A percentile compares a stretch with the other conserved stretches of the same genome.
Conservation (phyloP, 768 basidiomycete genomes). For the Dioszegia aurantiaca region DNA sequence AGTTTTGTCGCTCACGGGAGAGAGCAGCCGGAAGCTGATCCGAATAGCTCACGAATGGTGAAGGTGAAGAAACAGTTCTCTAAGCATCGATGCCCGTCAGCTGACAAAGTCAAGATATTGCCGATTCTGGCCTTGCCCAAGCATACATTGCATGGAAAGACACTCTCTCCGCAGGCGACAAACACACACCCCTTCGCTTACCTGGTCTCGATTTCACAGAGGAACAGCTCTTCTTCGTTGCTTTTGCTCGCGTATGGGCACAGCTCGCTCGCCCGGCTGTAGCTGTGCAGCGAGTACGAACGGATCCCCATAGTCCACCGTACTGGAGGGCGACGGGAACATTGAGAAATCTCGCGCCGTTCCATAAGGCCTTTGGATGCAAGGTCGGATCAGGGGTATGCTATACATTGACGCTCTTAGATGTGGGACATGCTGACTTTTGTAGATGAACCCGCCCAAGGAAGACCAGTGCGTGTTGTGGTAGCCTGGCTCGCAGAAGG, state of each 20-base stretch:
- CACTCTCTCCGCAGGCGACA: constrained; percentile 55
- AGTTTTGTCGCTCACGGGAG: too few relatives aligned
- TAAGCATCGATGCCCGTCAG: background rate
- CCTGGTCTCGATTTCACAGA: constrained; percentile 63
- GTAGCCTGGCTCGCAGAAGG: constrained; percentile 50
- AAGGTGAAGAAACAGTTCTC: constrained; percentile 26
- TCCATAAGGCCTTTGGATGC: constrained; percentile 83
- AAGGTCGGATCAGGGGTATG: constrained; percentile 69
- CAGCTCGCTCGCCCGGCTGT: constrained; percentile 73
- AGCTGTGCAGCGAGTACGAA: constrained; percentile 70
- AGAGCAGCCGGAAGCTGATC: constrained; percentile 55
- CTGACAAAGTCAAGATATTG: constrained; percentile 36
- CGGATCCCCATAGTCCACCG: constrained; percentile 83
- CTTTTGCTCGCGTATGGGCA: constrained; percentile 85
- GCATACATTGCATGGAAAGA: constrained; percentile 88
- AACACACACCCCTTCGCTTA: constrained; percentile 62
- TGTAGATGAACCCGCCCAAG: constrained; percentile 73
- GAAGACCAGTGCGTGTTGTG: constrained; percentile 79
- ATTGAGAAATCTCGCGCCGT: constrained; percentile 79
- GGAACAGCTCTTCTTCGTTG: constrained; percentile 92
- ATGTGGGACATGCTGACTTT: background rate
- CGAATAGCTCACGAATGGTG: constrained; percentile 46
- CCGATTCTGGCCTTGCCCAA: constrained; percentile 51
- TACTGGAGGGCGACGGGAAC: constrained; percentile 81
- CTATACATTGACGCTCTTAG: background rate